A percentile compares a stretch with the other conserved stretches of the same genome.
Evolutionary conservation across 768 basidiomycete genomes (phyloP).

Genomic region (Sporobolomyces roseus): DNA sequence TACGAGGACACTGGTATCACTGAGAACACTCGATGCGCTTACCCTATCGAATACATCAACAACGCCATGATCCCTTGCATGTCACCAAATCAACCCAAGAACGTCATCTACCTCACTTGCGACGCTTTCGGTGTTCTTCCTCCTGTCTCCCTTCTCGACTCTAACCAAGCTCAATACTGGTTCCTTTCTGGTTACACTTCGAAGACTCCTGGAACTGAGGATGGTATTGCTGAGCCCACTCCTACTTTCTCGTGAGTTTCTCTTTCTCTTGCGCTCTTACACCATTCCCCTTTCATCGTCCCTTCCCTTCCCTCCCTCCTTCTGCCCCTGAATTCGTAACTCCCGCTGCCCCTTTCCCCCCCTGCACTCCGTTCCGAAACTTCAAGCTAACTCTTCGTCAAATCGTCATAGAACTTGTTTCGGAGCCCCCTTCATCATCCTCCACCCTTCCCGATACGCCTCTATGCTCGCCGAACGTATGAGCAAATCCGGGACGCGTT

Average conservation of each 20-base stretch:
- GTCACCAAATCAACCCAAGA: conserved; percentile 84
- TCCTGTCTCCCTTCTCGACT: conserved; percentile 84
- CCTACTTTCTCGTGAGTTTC: conserved; percentile 75
- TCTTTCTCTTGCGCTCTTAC: not conserved
- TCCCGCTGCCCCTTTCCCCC: too few species aligned
- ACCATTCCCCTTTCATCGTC: not conserved
- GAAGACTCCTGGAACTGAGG: conserved; percentile 76
- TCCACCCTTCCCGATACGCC: conserved; percentile 78
- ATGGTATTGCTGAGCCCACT: conserved; percentile 90
- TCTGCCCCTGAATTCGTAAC: too few species aligned
- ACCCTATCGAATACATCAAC: conserved; percentile 95
- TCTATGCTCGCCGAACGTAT: conserved; percentile 95
- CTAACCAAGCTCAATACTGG: conserved; percentile 86
- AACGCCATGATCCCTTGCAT: conserved; percentile 91
- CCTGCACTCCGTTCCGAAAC: too few species aligned
- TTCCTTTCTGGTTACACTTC: conserved; percentile 51
- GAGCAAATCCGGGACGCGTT: conserved; percentile 79
- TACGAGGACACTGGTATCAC: conserved; percentile 96
- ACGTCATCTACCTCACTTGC: conserved; percentile 70
- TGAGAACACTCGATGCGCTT: conserved; percentile 98
- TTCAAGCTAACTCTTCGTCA: too few species aligned
- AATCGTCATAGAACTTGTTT: conserved; percentile 81
- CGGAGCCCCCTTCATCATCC: conserved; percentile 98
- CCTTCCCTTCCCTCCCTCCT: too few species aligned
- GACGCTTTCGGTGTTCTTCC: conserved; percentile 98